A percentile compares a stretch with the other conserved stretches of the same genome.
Conservation (phyloP, 495 filamentous ascomycete species). For the Aspergillus diversus region DNA sequence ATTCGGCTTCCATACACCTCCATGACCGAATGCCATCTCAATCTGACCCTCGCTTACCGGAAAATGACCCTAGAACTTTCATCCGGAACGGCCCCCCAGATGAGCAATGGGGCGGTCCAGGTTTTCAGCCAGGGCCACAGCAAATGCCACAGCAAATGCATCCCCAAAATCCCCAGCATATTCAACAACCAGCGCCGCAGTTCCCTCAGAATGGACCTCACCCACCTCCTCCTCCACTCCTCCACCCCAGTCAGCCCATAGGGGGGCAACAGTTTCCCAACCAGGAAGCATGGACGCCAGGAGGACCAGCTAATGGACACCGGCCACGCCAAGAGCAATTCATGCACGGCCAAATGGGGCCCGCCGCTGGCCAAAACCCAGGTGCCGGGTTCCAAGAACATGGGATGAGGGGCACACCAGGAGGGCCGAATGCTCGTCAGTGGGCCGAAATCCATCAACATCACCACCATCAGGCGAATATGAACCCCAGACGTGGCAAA, state of each 20-base stretch:
- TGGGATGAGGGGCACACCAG: slow-evolving; percentile 10
- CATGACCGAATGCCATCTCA: slow-evolving; percentile 9
- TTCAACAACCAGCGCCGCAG: slow-evolving; percentile 6
- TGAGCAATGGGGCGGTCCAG: slow-evolving; percentile 8
- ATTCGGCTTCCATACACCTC: background rate
- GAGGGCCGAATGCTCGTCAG: too few species aligned
- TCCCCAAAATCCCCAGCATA: background rate
- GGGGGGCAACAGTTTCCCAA: slow-evolving; percentile 4
- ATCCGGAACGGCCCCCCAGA: background rate
- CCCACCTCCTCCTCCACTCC: slow-evolving; percentile 6
- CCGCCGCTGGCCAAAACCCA: background rate
- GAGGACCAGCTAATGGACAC: slow-evolving; percentile 8
- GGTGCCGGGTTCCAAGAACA: background rate
- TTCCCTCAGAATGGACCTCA: slow-evolving; percentile 17
- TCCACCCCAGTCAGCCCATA: background rate
- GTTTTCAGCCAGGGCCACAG: slow-evolving; percentile 1
- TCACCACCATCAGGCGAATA: background rate
- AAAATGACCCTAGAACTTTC: slow-evolving; percentile 9
- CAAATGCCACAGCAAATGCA: background rate
- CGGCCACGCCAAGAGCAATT: slow-evolving; percentile 5
- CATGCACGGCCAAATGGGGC: slow-evolving; percentile 6
- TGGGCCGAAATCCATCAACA: slow-evolving; percentile 3
- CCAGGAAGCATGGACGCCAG: slow-evolving; percentile 14
- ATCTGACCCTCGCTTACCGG: background rate
- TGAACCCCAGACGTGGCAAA: slow-evolving; percentile 1